Base-by-base conservation (phyloP, 1,139 yeast genomes). In the Candida tunisiensis region DNA sequence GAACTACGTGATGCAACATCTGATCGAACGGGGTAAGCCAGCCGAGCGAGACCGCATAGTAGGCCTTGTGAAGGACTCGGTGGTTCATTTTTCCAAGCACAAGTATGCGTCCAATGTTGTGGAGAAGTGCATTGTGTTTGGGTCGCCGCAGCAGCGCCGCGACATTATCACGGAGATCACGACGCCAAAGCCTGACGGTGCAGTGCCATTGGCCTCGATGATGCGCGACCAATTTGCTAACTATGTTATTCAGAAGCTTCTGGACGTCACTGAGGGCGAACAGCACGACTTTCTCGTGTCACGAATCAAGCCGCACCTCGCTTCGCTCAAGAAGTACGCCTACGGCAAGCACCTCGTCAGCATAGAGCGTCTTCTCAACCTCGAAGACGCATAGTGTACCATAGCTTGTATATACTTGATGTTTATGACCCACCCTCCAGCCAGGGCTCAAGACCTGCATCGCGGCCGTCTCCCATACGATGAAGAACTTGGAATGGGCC, bases 171-270 rank as follows among this genome's bases (percentile, higher is more conserved):
- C 63, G 35, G 74, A 65, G 39, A 74, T 77, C 18, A 56, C 77
- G 55, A 25, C 24, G 11, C 16, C 31, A 10, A 45, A 56, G 16
- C 66, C 63, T 8, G 51, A 47, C 26, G 51, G 52, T 10, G 51
- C 33, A 28, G 45, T 39, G 27, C 51, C 47, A 31, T 48, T 31
- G 45, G 55, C 39, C 8, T 69, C 64, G 24, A 83, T 88, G 96
- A 85, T 91, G 83, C 80, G 82, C 49, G 98, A 88, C 51, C 98
- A 88, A 49, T 91, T 77, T 55, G 98, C 96, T 13, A 88, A 88
- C 51, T 88, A 88, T 48, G 99, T 88, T 25, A 82, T 88, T 31
- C 98, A 88, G 53, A 88, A 88, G 49, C 64, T 91, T 42, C 83
- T 88, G 21, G 94, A 80, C 40, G 78, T 79, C 3, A 68, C 91